Conservation (phyloP, 108 stramenopile species). For the Aurantiochytrium sp. region DNA sequence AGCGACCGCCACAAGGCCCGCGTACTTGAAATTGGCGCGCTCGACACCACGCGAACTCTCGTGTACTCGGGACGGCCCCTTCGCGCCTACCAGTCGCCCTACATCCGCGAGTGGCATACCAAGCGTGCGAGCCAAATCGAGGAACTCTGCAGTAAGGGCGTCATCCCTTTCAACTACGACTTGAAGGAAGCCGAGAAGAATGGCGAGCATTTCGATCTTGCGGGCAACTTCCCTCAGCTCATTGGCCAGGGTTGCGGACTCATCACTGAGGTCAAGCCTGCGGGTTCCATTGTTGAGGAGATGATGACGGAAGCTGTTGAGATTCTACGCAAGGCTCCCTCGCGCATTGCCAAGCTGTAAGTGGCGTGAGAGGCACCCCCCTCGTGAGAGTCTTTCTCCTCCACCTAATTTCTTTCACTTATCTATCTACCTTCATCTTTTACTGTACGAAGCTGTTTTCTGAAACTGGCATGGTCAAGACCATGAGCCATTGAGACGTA, state of each 20-base stretch:
- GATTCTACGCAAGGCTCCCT: background rate
- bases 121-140: background rate
- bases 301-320: background rate
- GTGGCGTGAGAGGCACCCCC: too few relatives aligned
- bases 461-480: too few relatives aligned
- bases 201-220: background rate
- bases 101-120: background rate
- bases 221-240: background rate
- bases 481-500: too few relatives aligned
- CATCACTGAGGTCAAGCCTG: background rate
- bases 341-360: background rate
- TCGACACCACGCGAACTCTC: background rate
- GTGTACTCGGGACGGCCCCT: slow-evolving; percentile 5
- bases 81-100: background rate
- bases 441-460: background rate
- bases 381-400: background rate
- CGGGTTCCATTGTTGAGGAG: background rate
- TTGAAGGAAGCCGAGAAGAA: background rate
- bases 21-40: background rate
- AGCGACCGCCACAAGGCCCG: background rate
- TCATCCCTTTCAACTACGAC: background rate
- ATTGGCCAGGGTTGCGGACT: slow-evolving; percentile 1
- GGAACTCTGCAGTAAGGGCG: background rate
- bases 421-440: background rate
- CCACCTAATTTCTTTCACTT: background rate